Evolutionary conservation across 2,329 filamentous ascomycete species (phyloP).

Genomic region (Hypocreales sp.): DNA sequence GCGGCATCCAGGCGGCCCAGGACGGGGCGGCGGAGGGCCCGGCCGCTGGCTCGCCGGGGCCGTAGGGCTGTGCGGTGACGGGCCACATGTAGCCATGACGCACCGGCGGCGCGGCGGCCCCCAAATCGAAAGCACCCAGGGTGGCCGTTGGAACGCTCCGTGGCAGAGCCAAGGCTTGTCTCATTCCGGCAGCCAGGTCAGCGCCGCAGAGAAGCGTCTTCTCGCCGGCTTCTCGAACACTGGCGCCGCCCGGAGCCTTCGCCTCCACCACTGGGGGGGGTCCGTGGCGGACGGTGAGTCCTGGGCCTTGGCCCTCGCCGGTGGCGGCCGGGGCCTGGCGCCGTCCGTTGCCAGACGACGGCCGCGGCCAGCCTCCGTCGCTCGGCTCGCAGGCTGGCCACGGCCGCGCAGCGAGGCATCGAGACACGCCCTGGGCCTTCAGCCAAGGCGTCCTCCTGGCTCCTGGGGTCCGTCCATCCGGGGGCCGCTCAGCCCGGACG

Average conservation of each 20-base stretch:
- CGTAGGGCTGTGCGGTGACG: constrained; percentile 1
- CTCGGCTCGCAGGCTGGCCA: no score
- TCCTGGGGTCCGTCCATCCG: no score
- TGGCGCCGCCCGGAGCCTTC: not conserved
- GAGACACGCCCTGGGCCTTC: no score
- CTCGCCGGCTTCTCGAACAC: constrained; percentile 3
- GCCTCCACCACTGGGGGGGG: not conserved
- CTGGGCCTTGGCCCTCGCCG: not conserved
- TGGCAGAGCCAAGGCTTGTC: not conserved
- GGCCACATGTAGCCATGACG: not conserved
- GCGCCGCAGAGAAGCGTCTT: not conserved
- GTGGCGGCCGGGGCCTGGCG: no score
- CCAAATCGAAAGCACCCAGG: not conserved
- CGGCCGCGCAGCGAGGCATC: no score
- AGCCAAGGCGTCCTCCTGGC: no score
- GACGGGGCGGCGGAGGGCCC: not conserved
- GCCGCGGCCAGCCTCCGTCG: not conserved
- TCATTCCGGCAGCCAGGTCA: constrained; percentile 1
- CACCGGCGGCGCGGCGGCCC: not conserved
- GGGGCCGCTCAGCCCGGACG: not conserved
- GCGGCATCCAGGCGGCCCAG: not conserved
- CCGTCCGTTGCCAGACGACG: not conserved
- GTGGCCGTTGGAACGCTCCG: not conserved
- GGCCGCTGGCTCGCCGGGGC: not conserved
- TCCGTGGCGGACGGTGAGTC: not conserved